Conservation (phyloP, 805 yeast genomes). For the Spathaspora gorwiae region DNA sequence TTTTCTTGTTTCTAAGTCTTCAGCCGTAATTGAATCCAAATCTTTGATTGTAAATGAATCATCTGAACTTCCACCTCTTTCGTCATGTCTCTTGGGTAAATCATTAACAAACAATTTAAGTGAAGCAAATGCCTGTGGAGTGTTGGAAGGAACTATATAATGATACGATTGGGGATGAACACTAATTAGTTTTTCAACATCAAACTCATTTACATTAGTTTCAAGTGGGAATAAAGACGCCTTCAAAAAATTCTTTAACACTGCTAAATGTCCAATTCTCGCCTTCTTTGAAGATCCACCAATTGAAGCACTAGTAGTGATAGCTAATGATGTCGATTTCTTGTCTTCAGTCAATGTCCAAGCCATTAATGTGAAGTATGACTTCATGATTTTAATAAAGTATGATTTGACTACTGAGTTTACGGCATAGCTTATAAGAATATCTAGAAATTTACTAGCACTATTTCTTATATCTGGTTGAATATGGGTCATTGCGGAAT, state of each 20-base stretch:
- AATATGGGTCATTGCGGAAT: conserved; percentile 92
- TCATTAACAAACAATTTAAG: conserved; percentile 54
- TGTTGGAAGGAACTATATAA: conserved; percentile 47
- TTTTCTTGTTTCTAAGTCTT: conserved; percentile 55
- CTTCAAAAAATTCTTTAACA: conserved; percentile 41
- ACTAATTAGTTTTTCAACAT: conserved; percentile 11
- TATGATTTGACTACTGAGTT: conserved; percentile 55
- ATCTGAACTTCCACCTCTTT: conserved; percentile 3
- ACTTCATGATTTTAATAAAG: conserved; percentile 66
- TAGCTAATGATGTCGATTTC: conserved; percentile 30
- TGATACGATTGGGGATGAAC: conserved; percentile 46
- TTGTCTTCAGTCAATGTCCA: conserved; percentile 55
- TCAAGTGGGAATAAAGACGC: conserved; percentile 34
- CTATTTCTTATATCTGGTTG: conserved; percentile 70
- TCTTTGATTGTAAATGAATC: conserved; percentile 31
- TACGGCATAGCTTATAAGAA: conserved; percentile 49
- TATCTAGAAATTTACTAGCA: conserved; percentile 61
- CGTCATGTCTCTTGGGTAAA: conserved; percentile 2
- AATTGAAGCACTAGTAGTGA: conserved; percentile 25
- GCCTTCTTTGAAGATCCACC: conserved; percentile 34
- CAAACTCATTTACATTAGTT: conserved; percentile 12
- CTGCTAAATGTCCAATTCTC: conserved; percentile 37
- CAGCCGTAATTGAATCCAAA: conserved; percentile 48
- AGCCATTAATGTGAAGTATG: conserved; percentile 65
- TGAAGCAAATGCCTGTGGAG: conserved; percentile 61